phyloP scores from a whole-genome alignment of 768 basidiomycete genomes.

The Lactarius indigo region DNA sequence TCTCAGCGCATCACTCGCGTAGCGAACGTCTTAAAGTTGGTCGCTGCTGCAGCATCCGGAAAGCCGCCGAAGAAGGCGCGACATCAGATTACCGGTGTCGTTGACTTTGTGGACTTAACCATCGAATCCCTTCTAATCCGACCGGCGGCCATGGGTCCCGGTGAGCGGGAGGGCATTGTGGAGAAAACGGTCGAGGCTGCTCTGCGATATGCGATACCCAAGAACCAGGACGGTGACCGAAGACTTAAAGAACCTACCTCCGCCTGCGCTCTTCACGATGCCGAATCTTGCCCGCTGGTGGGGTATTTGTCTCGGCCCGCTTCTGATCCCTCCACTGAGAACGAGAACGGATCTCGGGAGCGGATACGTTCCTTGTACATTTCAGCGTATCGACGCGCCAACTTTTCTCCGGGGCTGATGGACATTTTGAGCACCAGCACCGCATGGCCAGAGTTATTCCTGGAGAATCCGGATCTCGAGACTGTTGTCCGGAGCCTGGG shows the following conservation, averaged over 20 bases:
- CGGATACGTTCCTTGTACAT: constrained; percentile 52
- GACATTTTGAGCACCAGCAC: constrained; percentile 61
- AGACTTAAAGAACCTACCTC: constrained; percentile 52
- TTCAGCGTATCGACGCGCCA: constrained; percentile 58
- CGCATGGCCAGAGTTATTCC: constrained; percentile 68
- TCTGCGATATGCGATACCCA: constrained; percentile 73
- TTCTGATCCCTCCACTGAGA: constrained; percentile 14
- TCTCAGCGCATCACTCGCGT: constrained; percentile 66
- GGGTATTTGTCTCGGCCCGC: constrained; percentile 47
- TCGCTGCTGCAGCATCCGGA: constrained; percentile 46
- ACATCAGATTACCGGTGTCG: constrained; percentile 61
- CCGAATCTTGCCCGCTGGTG: constrained; percentile 53
- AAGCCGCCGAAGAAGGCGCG: constrained; percentile 41
- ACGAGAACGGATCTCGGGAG: constrained; percentile 9
- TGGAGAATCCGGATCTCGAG: constrained; percentile 75
- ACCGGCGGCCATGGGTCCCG: constrained; percentile 46
- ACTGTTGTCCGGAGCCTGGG: constrained; percentile 61
- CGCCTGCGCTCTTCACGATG: constrained; percentile 60
- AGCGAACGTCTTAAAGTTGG: constrained; percentile 51
- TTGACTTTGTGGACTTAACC: constrained; percentile 72
- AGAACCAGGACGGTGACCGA: constrained; percentile 42
- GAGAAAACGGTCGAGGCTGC: constrained; percentile 72
- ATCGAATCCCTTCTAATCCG: constrained; percentile 58
- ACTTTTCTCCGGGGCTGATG: constrained; percentile 52
- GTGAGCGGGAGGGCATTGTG: constrained; percentile 62